Conservation (phyloP, 768 basidiomycete genomes). For the Agaricus sinodeliciosus region DNA sequence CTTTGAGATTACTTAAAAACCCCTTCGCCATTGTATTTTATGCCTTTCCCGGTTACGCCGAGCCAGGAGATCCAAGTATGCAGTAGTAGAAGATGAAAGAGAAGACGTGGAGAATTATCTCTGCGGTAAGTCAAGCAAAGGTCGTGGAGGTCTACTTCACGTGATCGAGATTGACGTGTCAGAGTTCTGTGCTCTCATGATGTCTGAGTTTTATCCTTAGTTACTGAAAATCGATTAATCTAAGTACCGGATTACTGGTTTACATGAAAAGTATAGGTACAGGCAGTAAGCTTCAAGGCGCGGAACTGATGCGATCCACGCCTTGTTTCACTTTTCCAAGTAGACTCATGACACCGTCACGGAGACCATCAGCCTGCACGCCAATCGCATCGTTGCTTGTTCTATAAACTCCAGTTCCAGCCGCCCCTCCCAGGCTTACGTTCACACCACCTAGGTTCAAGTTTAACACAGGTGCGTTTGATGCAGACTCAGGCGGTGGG, state of each 20-base stretch:
- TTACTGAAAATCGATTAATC: background rate
- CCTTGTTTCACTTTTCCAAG: slow-evolving; percentile 87
- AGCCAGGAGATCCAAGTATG: slow-evolving; percentile 10
- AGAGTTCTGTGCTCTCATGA: slow-evolving; percentile 13
- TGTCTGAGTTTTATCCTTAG: slow-evolving; percentile 24
- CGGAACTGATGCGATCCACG: slow-evolving; percentile 52
- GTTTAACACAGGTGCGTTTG: slow-evolving; percentile 75
- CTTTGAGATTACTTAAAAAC: slow-evolving; percentile 71
- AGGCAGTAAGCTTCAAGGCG: slow-evolving; percentile 25
- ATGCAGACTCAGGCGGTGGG: slow-evolving; percentile 68
- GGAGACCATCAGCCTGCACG: slow-evolving; percentile 80
- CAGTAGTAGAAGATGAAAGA: slow-evolving; percentile 17
- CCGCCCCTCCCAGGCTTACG: slow-evolving; percentile 85
- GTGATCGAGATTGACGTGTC: slow-evolving; percentile 33
- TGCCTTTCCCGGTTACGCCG: slow-evolving; percentile 23
- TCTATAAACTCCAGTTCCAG: slow-evolving; percentile 80
- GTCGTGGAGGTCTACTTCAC: slow-evolving; percentile 15
- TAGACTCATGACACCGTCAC: slow-evolving; percentile 83
- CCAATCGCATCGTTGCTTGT: slow-evolving; percentile 67
- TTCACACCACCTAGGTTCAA: slow-evolving; percentile 90
- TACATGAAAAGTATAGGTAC: slow-evolving; percentile 6
- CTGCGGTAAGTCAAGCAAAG: too few relatives aligned
- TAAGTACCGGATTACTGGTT: slow-evolving; percentile 3
- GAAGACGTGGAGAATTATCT: slow-evolving; percentile 7
- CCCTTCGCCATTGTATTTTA: slow-evolving; percentile 66